Evolutionary conservation across 345 rosid species (phyloP).

Genomic region (Garcia nutans): DNA sequence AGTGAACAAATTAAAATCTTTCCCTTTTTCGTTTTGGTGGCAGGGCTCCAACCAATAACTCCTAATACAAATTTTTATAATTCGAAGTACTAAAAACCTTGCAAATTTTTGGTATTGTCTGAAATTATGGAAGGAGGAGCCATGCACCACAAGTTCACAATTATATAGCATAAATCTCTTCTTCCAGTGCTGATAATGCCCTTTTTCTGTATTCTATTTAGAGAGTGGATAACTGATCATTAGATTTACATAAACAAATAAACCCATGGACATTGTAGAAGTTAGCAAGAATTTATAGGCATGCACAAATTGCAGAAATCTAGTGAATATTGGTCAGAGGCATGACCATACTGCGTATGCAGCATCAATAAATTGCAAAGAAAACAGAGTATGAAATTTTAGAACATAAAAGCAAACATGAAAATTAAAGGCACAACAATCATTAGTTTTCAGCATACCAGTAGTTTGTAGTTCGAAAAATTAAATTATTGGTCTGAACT

Average conservation of each 20-base stretch:
- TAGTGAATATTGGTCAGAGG: not conserved
- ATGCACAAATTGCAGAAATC: not conserved
- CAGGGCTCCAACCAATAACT: too few relatives aligned
- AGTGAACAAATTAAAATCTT: too few relatives aligned
- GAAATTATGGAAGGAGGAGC: not conserved
- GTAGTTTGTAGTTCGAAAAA: not conserved
- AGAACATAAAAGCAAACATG: not conserved
- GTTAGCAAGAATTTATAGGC: not conserved
- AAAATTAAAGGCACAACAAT: not conserved
- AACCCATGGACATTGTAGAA: not conserved
- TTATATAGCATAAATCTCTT: not conserved
- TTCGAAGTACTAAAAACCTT: too few relatives aligned
- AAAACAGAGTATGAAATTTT: not conserved
- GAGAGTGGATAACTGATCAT: not conserved
- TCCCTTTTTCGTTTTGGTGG: too few relatives aligned
- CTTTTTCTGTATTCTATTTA: not conserved
- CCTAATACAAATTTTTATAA: too few relatives aligned
- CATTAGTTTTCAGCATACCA: not conserved
- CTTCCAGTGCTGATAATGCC: not conserved
- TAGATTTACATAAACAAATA: not conserved
- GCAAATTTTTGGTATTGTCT: too few relatives aligned
- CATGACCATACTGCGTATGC: not conserved
- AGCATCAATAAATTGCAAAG: constrained; percentile 3
- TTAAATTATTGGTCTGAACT: too few relatives aligned
- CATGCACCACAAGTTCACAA: not conserved